Evolutionary conservation across 805 yeast species (phyloP).

Genomic region (Hanseniaspora clermontiae): DNA sequence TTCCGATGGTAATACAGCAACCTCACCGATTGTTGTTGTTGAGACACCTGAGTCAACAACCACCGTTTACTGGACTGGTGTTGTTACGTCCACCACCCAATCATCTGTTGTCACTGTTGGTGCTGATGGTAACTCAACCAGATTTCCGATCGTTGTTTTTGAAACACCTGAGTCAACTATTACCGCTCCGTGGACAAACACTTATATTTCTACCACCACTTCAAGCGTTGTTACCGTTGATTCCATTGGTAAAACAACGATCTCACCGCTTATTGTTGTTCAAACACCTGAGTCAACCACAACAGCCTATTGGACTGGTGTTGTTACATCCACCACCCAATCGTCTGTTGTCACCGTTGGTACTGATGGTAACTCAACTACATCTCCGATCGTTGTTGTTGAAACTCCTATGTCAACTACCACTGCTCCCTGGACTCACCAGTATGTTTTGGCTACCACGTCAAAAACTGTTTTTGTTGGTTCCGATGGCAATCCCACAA

Average conservation of each 20-base stretch:
- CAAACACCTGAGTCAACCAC: too few relatives aligned
- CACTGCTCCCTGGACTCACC: background rate
- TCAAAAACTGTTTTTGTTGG: background rate
- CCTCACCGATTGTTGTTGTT: background rate
- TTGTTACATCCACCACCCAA: background rate
- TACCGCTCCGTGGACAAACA: too few relatives aligned
- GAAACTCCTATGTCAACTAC: background rate
- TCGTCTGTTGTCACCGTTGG: background rate
- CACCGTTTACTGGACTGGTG: background rate
- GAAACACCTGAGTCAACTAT: too few relatives aligned
- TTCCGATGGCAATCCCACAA: background rate
- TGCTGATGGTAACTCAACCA: too few relatives aligned
- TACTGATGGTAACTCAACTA: background rate
- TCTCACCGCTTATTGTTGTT: too few relatives aligned
- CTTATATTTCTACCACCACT: too few relatives aligned
- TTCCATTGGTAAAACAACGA: too few relatives aligned
- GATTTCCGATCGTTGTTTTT: too few relatives aligned
- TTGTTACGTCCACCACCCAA: too few relatives aligned
- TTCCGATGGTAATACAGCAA: background rate
- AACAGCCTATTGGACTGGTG: too few relatives aligned
- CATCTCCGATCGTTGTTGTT: background rate
- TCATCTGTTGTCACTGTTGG: too few relatives aligned
- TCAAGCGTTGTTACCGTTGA: too few relatives aligned
- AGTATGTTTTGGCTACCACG: background rate
- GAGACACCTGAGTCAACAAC: background rate